A percentile compares a stretch with the other conserved stretches of the same genome.
Conservation (phyloP, 1,284 basidiomycete species). For the Moesziomyces parantarcticus region DNA sequence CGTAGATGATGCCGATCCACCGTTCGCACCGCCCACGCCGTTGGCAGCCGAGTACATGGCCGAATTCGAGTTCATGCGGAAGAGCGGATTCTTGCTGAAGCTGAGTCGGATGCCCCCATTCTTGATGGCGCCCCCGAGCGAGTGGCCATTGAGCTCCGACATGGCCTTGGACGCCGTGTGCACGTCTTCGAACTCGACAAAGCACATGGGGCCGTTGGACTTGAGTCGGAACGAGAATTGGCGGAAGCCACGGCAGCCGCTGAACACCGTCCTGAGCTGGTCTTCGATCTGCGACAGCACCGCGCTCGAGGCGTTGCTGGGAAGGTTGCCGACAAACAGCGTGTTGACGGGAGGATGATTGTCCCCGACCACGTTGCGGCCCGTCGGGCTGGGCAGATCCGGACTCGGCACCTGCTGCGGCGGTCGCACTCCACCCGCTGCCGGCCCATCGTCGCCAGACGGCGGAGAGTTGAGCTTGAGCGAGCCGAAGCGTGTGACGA, state of each 20-base stretch:
- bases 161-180: constrained; percentile 83
- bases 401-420: constrained; percentile 34
- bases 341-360: constrained; percentile 60
- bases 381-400: constrained; percentile 45
- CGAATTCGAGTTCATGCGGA: constrained; percentile 54
- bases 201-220: constrained; percentile 96
- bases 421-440: constrained; percentile 5
- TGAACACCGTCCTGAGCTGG: constrained; percentile 82
- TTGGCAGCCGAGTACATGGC: constrained; percentile 32
- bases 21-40: constrained; percentile 15
- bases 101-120: constrained; percentile 88
- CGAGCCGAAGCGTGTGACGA: constrained; percentile 46
- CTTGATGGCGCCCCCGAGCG: constrained; percentile 87
- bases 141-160: constrained; percentile 89
- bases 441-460: constrained; percentile 13
- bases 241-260: constrained; percentile 82
- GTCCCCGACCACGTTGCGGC: constrained; percentile 53
- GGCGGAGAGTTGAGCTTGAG: constrained; percentile 51
- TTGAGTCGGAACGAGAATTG: constrained; percentile 95
- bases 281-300: constrained; percentile 81
- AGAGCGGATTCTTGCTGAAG: constrained; percentile 71
- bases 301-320: constrained; percentile 47
- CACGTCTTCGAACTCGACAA: constrained; percentile 89
- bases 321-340: constrained; percentile 61
- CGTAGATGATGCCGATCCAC: constrained; percentile 12